These are phyloP conservation scores for Vigna trinervia DNA, from an alignment of 306 rosid species.

Conservation along the genomic window DNA sequence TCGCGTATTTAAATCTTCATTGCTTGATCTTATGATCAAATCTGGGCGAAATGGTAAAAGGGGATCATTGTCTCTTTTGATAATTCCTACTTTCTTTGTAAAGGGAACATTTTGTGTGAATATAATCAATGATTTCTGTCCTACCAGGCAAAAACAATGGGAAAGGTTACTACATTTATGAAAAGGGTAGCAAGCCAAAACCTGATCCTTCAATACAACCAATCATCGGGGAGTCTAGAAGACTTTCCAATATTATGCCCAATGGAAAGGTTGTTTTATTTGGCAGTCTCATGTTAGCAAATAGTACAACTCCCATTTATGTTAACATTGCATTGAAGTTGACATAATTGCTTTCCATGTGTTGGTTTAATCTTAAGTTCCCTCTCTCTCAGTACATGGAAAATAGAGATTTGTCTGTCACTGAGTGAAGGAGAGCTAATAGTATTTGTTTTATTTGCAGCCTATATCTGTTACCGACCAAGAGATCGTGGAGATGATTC, in stretches of 20 bases:
- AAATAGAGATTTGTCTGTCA: conserved; percentile 16
- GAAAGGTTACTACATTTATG: conserved; percentile 79
- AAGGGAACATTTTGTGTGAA: background rate
- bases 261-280: conserved; percentile 73
- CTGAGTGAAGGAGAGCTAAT: conserved; percentile 29
- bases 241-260: conserved; percentile 71
- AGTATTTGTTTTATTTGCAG: conserved; percentile 54
- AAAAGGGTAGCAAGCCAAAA: conserved; percentile 87
- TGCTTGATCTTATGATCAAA: conserved; percentile 73
- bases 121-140: conserved; percentile 40
- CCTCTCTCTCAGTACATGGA: background rate
- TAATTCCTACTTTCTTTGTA: conserved; percentile 21
- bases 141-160: conserved; percentile 88
- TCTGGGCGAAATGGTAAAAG: conserved; percentile 83
- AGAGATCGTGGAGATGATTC: conserved; percentile 90
- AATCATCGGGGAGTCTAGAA: conserved; percentile 75
- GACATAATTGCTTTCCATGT: conserved; percentile 7
- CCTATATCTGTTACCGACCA: conserved; percentile 81
- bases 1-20: conserved; percentile 66
- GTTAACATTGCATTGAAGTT: conserved; percentile 19
- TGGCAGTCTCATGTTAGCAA: conserved; percentile 11
- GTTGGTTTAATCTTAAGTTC: conserved; percentile 18
- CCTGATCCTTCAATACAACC: conserved; percentile 79
- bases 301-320: conserved; percentile 13
- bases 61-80: conserved; percentile 1